Evolutionary conservation across 495 filamentous ascomycete species (phyloP).

Genomic region (Beverwykella pulmonaria): DNA sequence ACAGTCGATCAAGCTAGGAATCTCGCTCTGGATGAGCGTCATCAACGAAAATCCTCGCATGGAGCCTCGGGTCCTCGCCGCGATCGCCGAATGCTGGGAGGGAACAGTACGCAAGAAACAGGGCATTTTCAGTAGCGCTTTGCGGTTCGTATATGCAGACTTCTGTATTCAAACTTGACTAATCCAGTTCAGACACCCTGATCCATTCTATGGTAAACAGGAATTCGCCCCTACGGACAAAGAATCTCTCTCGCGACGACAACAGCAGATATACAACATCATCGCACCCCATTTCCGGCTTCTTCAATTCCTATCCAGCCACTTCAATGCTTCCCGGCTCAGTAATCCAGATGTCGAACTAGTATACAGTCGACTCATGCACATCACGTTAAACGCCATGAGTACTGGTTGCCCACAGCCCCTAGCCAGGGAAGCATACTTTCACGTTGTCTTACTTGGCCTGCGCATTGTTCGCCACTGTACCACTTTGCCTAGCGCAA

Average conservation of each 20-base stretch:
- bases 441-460: constrained; percentile 82
- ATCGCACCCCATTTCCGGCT: constrained; percentile 84
- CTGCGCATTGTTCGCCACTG: constrained; percentile 73
- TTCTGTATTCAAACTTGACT: too few relatives aligned
- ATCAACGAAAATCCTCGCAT: constrained; percentile 94
- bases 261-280: constrained; percentile 74
- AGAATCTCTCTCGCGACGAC: constrained; percentile 68
- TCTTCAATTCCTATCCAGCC: constrained; percentile 86
- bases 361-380: constrained; percentile 77
- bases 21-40: constrained; percentile 93
- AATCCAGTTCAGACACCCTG: constrained; percentile 60
- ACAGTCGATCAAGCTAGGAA: constrained; percentile 90
- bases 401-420: constrained; percentile 74
- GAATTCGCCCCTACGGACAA: constrained; percentile 93
- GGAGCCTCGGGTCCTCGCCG: constrained; percentile 77
- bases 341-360: constrained; percentile 77
- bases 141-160: constrained; percentile 56
- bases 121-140: constrained; percentile 77
- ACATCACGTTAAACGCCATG: constrained; percentile 71
- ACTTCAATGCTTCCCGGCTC: constrained; percentile 87
- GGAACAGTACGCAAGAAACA: constrained; percentile 69
- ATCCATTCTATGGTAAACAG: constrained; percentile 87
- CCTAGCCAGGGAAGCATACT: constrained; percentile 84
- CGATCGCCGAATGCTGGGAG: constrained; percentile 88
- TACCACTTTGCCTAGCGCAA: constrained; percentile 59